phyloP scores from a whole-genome alignment of 2,329 filamentous ascomycete species.

The Cytospora leucostoma region DNA sequence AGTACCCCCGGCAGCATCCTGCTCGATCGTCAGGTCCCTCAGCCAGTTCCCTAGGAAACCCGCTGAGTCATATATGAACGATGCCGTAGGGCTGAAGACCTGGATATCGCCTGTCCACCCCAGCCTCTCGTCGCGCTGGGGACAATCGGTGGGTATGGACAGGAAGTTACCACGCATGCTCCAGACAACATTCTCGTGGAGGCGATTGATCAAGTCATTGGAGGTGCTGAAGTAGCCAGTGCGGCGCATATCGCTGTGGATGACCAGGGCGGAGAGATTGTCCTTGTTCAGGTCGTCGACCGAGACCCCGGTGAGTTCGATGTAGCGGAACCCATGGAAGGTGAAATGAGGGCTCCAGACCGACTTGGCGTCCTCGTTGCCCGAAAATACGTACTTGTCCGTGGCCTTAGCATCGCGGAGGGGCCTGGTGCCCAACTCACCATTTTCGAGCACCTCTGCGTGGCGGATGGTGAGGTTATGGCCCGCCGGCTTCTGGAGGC shows the following conservation, averaged over 20 bases:
- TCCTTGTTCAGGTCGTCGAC: conserved; percentile 26
- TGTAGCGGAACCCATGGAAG: conserved; percentile 56
- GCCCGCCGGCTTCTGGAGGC: conserved; percentile 40
- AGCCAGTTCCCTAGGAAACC: conserved; percentile 55
- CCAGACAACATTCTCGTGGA: conserved; percentile 58
- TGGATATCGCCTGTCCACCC: conserved; percentile 56
- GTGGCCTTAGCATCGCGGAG: conserved; percentile 46
- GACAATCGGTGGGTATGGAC: conserved; percentile 58
- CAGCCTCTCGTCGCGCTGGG: conserved; percentile 56
- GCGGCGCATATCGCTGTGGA: conserved; percentile 55
- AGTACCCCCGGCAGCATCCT: conserved; percentile 38
- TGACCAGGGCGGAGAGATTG: conserved; percentile 36
- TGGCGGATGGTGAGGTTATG: conserved; percentile 50
- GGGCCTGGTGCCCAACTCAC: conserved; percentile 44
- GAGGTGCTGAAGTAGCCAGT: conserved; percentile 56
- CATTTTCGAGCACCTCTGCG: conserved; percentile 56
- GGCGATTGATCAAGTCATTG: conserved; percentile 51
- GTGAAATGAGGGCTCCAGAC: conserved; percentile 52
- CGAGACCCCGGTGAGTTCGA: conserved; percentile 49
- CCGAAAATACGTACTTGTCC: conserved; percentile 42
- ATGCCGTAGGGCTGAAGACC: conserved; percentile 52
- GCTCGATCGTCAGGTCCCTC: conserved; percentile 44
- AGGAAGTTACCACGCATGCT: conserved; percentile 61
- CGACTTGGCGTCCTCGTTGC: conserved; percentile 9
- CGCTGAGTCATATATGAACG: conserved; percentile 54